These are phyloP conservation scores for Penicillium sp. DNA, from an alignment of 2,329 filamentous ascomycete genomes.

Conservation along the genomic window DNA sequence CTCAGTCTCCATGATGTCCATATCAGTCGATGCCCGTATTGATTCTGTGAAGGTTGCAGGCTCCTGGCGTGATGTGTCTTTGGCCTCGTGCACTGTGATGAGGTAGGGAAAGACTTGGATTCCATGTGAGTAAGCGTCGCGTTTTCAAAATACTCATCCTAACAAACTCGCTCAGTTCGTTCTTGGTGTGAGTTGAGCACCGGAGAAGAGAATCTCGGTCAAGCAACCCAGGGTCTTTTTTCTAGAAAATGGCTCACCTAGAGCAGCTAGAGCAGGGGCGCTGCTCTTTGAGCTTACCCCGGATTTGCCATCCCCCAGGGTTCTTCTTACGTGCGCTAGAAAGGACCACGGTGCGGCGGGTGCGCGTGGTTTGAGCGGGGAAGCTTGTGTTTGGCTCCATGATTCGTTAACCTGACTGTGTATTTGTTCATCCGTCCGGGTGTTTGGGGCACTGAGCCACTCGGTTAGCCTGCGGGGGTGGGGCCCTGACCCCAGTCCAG, in stretches of 20 bases:
- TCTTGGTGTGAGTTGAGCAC: not conserved
- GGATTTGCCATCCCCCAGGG: not conserved
- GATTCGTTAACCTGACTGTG: not conserved
- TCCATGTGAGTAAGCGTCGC: too few species aligned
- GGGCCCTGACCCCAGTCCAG: not conserved
- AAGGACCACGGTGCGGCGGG: too few species aligned
- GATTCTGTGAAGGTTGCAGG: too few species aligned
- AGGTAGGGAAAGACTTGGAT: too few species aligned
- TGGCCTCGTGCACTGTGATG: too few species aligned
- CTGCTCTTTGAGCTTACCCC: not conserved
- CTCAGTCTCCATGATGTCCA: too few species aligned
- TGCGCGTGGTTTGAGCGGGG: not conserved
- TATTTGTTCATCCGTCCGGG: not conserved
- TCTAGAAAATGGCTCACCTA: not conserved
- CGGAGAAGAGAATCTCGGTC: not conserved
- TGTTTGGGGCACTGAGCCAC: not conserved
- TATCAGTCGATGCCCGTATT: too few species aligned
- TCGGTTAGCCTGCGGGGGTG: constrained; percentile 4
- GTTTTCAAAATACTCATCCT: too few species aligned
- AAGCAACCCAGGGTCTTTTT: not conserved
- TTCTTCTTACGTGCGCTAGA: not conserved
- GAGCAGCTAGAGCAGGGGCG: not conserved
- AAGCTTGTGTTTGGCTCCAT: not conserved
- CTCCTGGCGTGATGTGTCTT: too few species aligned
- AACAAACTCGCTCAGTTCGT: too few species aligned